Conservation (phyloP, 352 stramenopile species). For the Phytophthora citricola region DNA sequence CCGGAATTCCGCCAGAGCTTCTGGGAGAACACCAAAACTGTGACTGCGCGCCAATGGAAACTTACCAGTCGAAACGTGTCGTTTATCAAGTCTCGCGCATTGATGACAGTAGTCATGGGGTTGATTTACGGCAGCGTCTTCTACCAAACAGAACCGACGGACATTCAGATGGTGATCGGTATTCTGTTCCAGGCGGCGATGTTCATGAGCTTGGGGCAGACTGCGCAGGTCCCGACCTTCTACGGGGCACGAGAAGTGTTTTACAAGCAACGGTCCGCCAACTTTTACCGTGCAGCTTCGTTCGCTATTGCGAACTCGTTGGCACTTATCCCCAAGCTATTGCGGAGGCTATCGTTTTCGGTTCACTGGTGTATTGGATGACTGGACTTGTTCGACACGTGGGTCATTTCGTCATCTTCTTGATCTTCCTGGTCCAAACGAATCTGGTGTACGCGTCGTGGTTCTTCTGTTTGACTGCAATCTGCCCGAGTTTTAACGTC, state of each 20-base stretch:
- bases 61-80: constrained; percentile 51
- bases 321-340: constrained; percentile 37
- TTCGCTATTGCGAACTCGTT: constrained; percentile 63
- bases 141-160: constrained; percentile 49
- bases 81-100: constrained; percentile 39
- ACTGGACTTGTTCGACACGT: constrained; percentile 47
- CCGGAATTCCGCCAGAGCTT: constrained; percentile 31
- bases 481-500: constrained; percentile 43
- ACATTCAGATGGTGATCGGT: constrained; percentile 64
- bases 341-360: constrained; percentile 73
- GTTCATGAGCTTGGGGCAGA: constrained; percentile 80
- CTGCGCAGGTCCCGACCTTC: constrained; percentile 77
- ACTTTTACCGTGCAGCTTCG: constrained; percentile 78
- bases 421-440: constrained; percentile 34
- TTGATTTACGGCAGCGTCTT: constrained; percentile 56
- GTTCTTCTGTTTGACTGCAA: constrained; percentile 46
- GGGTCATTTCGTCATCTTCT: constrained; percentile 41
- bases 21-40: constrained; percentile 44
- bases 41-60: constrained; percentile 41
- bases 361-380: constrained; percentile 84
- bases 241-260: constrained; percentile 70
- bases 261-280: constrained; percentile 82
- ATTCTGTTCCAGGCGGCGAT: constrained; percentile 83
- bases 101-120: constrained; percentile 55
- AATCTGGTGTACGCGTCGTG: constrained; percentile 43